Evolutionary conservation across 2,329 filamentous ascomycete species (phyloP).

Genomic region (Sarocladium brachiariae): DNA sequence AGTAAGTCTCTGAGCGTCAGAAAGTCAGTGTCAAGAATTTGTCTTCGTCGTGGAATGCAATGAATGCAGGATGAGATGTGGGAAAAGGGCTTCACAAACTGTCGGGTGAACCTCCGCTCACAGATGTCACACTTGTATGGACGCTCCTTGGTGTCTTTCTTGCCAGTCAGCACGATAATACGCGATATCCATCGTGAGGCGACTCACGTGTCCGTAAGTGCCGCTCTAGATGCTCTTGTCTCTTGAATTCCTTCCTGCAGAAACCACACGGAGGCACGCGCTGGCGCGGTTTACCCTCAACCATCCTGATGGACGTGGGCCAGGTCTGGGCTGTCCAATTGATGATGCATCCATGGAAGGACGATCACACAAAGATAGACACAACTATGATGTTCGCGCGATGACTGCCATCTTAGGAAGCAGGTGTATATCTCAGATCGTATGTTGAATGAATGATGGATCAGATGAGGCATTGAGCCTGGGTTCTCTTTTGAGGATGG

Average conservation of each 20-base stretch:
- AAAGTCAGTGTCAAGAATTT: neutral
- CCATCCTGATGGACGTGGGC: neutral
- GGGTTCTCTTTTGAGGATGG: too few species aligned
- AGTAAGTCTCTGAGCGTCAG: slow-evolving; percentile 12
- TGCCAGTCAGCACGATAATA: neutral
- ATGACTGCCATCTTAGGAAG: neutral
- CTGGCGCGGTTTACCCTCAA: slow-evolving; percentile 13
- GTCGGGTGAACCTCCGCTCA: slow-evolving; percentile 22
- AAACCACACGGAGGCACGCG: slow-evolving; percentile 20
- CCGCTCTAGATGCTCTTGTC: slow-evolving; percentile 24
- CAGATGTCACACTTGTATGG: slow-evolving; percentile 21
- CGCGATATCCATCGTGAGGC: neutral
- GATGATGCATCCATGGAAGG: neutral
- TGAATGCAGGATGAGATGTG: neutral
- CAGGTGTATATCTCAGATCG: too few species aligned
- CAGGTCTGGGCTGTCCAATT: neutral
- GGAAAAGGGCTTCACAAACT: slow-evolving; percentile 14
- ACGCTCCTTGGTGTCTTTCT: slow-evolving; percentile 26
- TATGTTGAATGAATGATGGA: neutral
- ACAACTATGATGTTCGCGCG: neutral
- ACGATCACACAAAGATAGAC: neutral
- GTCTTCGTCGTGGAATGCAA: neutral
- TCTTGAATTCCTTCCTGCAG: slow-evolving; percentile 24
- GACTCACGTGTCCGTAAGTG: slow-evolving; percentile 24
- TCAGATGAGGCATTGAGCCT: neutral